These are phyloP conservation scores for Myriosclerotinia curreyana DNA, from an alignment of 2,329 filamentous ascomycete species.

Conservation along the genomic window DNA sequence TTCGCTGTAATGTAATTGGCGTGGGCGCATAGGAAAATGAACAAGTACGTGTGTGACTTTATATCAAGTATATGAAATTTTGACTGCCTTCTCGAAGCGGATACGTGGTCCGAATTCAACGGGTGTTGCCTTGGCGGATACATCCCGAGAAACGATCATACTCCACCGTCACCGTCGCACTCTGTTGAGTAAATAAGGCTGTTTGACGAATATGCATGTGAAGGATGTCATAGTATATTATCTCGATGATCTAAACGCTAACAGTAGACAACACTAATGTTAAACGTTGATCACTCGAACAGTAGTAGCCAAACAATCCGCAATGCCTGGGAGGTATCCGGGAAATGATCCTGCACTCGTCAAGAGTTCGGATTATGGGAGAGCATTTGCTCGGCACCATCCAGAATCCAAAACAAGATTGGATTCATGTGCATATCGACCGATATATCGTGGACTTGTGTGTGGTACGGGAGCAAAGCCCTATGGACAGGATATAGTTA, in stretches of 20 bases:
- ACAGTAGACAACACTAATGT: neutral
- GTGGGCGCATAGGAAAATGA: neutral
- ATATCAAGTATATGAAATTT: neutral
- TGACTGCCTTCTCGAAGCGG: neutral
- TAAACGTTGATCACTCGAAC: neutral
- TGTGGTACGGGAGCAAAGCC: neutral
- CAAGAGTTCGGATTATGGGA: neutral
- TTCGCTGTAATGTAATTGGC: neutral
- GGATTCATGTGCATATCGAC: neutral
- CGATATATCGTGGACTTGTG: neutral
- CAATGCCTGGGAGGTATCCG: neutral
- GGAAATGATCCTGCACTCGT: neutral
- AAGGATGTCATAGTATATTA: neutral
- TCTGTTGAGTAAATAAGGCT: neutral
- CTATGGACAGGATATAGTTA: neutral
- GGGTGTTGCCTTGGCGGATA: neutral
- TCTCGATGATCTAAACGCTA: neutral
- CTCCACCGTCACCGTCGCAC: neutral
- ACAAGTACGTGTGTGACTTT: neutral
- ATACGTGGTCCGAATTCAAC: neutral
- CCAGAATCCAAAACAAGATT: neutral
- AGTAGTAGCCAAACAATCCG: neutral
- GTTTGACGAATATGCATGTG: slow-evolving; percentile 4
- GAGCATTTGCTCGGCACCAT: neutral
- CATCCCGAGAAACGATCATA: neutral